Conservation (phyloP, 805 yeast genomes). For the Komagataella phaffii region DNA sequence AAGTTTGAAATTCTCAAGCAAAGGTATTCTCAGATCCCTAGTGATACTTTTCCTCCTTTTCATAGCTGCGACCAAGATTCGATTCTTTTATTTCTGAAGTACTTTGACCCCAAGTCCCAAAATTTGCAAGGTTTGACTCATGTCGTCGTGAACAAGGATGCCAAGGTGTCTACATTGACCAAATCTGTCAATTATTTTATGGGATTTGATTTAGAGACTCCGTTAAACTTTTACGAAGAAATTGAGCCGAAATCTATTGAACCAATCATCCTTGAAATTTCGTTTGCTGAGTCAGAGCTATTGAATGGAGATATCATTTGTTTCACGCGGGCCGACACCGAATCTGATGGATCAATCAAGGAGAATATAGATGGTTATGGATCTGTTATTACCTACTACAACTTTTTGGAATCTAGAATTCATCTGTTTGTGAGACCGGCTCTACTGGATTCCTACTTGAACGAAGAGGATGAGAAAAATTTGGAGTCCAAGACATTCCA, state of each 20-base stretch:
- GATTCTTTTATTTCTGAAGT: constrained; percentile 39
- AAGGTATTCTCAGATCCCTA: neutral
- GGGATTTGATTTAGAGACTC: constrained; percentile 19
- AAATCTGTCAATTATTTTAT: constrained; percentile 27
- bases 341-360: constrained; percentile 1
- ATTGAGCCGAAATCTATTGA: constrained; percentile 40
- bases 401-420: constrained; percentile 43
- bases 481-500: constrained; percentile 26
- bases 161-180: constrained; percentile 24
- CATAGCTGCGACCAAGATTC: constrained; percentile 11
- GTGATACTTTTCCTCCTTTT: neutral
- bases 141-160: constrained; percentile 33
- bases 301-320: constrained; percentile 56
- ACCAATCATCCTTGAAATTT: constrained; percentile 19
- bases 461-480: constrained; percentile 33
- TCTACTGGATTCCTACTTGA: constrained; percentile 13
- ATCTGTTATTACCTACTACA: constrained; percentile 33
- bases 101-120: constrained; percentile 45
- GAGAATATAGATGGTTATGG: constrained; percentile 9
- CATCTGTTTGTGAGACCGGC: constrained; percentile 38
- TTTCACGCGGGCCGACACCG: constrained; percentile 11
- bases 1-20: constrained; percentile 1
- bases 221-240: constrained; percentile 43
- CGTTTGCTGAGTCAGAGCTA: constrained; percentile 45
- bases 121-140: constrained; percentile 57